phyloP scores from a whole-genome alignment of 1,284 basidiomycete genomes.

The Apiotrichum laibachii region DNA sequence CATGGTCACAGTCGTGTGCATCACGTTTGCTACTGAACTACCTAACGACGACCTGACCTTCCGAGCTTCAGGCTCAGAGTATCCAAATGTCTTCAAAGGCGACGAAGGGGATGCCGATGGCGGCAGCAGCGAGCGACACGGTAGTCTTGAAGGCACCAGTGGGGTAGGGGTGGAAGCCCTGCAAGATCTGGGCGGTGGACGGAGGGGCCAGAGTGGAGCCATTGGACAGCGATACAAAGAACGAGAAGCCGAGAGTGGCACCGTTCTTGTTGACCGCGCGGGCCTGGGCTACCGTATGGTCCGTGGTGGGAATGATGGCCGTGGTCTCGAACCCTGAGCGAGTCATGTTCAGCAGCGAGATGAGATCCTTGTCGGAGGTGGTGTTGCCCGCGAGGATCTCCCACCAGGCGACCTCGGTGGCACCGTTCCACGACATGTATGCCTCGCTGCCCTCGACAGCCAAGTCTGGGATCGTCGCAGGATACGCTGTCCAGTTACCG shows the following conservation, averaged over 20 bases:
- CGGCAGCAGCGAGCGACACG: too few species aligned
- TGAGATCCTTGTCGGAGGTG: not conserved
- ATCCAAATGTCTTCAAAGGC: too few species aligned
- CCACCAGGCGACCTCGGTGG: conserved; percentile 36
- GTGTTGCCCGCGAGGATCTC: conserved; percentile 20
- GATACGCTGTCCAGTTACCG: conserved; percentile 32
- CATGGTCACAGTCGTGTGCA: too few species aligned
- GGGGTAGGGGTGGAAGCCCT: too few species aligned
- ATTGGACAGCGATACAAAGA: too few species aligned
- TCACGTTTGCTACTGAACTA: too few species aligned
- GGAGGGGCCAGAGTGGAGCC: too few species aligned
- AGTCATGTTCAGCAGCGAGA: conserved; percentile 14
- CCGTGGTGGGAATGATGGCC: not conserved
- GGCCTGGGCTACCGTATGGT: not conserved
- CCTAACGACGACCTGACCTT: too few species aligned
- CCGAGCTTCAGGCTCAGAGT: too few species aligned
- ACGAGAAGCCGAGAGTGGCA: not conserved
- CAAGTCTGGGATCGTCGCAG: conserved; percentile 27
- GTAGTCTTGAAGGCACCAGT: too few species aligned
- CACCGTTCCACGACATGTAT: conserved; percentile 42
- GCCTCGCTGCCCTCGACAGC: conserved; percentile 3
- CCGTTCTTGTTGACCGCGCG: conserved; percentile 2
- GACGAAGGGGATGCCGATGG: too few species aligned
- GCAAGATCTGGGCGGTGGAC: too few species aligned
- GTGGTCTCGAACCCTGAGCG: conserved; percentile 31